Evolutionary conservation across 176 grass and related monocot genomes (phyloP), one percentile per base, ranked within the genome.

Genomic region (Oryza glaberrima): DNA sequence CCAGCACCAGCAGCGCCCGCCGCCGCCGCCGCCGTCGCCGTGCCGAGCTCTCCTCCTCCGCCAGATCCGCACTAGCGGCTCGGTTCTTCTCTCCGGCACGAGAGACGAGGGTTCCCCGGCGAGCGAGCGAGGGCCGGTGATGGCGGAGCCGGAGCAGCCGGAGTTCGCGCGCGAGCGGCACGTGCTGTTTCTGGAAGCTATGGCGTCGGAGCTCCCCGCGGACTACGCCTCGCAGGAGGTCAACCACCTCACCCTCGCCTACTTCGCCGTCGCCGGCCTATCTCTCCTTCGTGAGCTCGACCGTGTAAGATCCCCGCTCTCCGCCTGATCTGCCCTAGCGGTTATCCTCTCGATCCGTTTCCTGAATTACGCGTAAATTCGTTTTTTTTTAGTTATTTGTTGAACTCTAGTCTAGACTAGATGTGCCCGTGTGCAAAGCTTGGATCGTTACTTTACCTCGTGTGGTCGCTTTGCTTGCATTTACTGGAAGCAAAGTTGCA

Each of bases 231-330:
- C 74, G 25, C 91, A 98, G 83, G 96, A 98, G 91, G 87, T 89
- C 81, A 95, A 88, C 78, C 96, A 80, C 77, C 77, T 98, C 85
- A 98, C 96, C 49, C 93, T 98, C 74, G 90, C 85, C 63, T 95
- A 98, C 89, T 98, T 98, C 88, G 86, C 85, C 45, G 68, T 98
- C 78, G 90, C 86, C 70, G 83, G 89, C 44, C 91, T 98, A 58
- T 85, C 89, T 51, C 69, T 98, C 70, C 78, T 98, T 41, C 86
- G 83, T 20, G 88, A 87, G 83, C 91, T 95, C 69, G 49, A 94
- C 34, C 0, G 77, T 64, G 95, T 98, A 88, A 84, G 65, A 70
- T 70, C 49, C 49, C 36, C 22, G 20, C n/a, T 41, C 32, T 3
- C 26, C 32, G 45, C 30, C 0, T 12, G 15, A 10, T 56, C 17